Conservation (phyloP, 2,329 filamentous ascomycete species). For the Fusarium sp. region DNA sequence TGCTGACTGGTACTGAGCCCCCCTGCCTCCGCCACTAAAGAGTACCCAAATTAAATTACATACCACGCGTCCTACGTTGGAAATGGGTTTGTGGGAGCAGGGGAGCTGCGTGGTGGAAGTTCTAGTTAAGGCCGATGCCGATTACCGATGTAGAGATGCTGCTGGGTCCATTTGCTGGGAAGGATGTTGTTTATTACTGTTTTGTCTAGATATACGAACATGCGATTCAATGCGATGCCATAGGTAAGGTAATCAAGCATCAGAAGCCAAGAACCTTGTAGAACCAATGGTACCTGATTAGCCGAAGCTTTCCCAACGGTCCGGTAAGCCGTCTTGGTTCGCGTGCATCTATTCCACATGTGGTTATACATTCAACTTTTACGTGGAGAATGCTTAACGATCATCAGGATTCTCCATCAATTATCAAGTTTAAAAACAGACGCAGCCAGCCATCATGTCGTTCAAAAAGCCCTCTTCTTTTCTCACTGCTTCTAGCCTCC, state of each 20-base stretch:
- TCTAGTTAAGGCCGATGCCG: slow-evolving; percentile 22
- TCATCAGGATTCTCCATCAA: background rate
- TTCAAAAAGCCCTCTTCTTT: background rate
- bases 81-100: background rate
- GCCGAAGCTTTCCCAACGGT: slow-evolving; percentile 22
- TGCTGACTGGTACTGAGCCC: slow-evolving; percentile 27
- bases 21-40: slow-evolving; percentile 19
- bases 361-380: slow-evolving; percentile 22
- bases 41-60: slow-evolving; percentile 1
- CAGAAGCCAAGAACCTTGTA: background rate
- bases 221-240: background rate
- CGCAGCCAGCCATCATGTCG: background rate
- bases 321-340: slow-evolving; percentile 8
- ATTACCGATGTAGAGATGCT: slow-evolving; percentile 6
- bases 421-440: slow-evolving; percentile 6
- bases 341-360: slow-evolving; percentile 18
- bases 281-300: background rate
- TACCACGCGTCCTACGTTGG: slow-evolving; percentile 14
- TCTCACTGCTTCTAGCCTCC: background rate
- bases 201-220: background rate
- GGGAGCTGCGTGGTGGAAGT: background rate
- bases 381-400: background rate
- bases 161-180: background rate
- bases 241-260: background rate
- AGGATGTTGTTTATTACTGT: slow-evolving; percentile 9